These are phyloP conservation scores for Teratosphaeria nubilosa DNA, from an alignment of 2,329 filamentous ascomycete species.

Conservation along the genomic window DNA sequence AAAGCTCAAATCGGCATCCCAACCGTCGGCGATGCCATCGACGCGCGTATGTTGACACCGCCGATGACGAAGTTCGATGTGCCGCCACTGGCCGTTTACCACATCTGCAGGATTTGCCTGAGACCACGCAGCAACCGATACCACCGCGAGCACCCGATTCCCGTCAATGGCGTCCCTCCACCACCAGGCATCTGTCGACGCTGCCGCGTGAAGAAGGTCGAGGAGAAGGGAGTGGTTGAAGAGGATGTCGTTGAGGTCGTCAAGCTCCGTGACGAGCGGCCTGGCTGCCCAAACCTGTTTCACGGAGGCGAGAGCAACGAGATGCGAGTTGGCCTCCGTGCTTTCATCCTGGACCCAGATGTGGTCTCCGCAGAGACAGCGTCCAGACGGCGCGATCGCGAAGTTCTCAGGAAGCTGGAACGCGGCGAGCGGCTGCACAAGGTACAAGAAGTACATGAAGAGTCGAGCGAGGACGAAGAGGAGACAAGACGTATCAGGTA, in stretches of 20 bases:
- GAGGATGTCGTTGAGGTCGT: constrained; percentile 13
- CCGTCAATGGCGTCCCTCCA: constrained; percentile 19
- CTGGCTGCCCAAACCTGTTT: background rate
- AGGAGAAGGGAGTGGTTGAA: constrained; percentile 9
- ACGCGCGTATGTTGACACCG: constrained; percentile 1
- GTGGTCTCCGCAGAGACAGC: constrained; percentile 10
- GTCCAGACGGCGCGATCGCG: background rate
- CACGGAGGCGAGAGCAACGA: constrained; percentile 14
- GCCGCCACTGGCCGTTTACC: constrained; percentile 22
- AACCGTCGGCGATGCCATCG: constrained; percentile 1
- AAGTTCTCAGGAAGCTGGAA: background rate
- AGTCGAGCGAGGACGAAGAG: background rate
- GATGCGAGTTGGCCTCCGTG: constrained; percentile 17
- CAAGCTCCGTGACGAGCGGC: constrained; percentile 1
- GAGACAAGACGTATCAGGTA: constrained; percentile 4
- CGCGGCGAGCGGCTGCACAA: background rate
- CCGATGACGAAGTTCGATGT: constrained; percentile 4
- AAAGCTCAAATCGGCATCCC: background rate
- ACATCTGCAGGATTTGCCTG: constrained; percentile 25
- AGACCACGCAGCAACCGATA: constrained; percentile 24
- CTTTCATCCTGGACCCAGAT: constrained; percentile 14
- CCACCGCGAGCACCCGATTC: constrained; percentile 25
- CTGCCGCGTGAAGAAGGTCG: constrained; percentile 18
- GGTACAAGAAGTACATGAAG: background rate
- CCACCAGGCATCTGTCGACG: constrained; percentile 25